phyloP scores from a whole-genome alignment of 2,329 filamentous ascomycete genomes.

The Monilinia fructicola region DNA sequence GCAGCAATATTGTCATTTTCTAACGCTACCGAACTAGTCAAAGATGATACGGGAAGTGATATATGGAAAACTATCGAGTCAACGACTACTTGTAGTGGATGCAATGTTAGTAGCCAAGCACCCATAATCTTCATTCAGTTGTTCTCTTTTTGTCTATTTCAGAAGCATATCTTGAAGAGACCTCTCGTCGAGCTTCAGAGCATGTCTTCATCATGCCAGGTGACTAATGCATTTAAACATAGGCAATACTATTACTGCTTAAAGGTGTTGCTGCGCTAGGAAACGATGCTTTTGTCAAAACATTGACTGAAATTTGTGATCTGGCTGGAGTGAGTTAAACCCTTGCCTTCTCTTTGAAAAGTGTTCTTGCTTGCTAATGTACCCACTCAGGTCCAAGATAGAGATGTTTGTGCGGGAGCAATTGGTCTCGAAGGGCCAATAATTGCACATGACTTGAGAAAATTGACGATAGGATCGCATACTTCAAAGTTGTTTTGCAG shows the following conservation, averaged over 20 bases:
- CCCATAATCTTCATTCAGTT: not conserved
- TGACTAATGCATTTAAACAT: not conserved
- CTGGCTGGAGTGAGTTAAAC: conserved; percentile 29
- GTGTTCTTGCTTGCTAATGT: not conserved
- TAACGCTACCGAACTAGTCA: conserved; percentile 15
- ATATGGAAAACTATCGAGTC: conserved; percentile 23
- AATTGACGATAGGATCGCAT: conserved; percentile 49
- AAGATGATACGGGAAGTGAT: conserved; percentile 11
- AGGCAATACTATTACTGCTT: conserved; percentile 43
- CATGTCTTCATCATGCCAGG: not conserved
- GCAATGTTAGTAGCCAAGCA: conserved; percentile 17
- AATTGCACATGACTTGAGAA: conserved; percentile 51
- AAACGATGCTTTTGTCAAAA: conserved; percentile 44
- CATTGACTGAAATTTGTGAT: conserved; percentile 43
- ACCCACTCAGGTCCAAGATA: conserved; percentile 34
- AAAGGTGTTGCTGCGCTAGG: conserved; percentile 48
- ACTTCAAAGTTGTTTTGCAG: conserved; percentile 54
- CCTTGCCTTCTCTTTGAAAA: conserved; percentile 3
- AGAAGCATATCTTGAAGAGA: not conserved
- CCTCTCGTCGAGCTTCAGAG: not conserved
- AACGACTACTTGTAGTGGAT: conserved; percentile 18
- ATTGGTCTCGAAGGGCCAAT: conserved; percentile 54
- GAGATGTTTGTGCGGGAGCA: conserved; percentile 45
- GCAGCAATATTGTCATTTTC: not conserved
- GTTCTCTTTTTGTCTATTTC: not conserved